Base-by-base conservation (phyloP, 2,329 filamentous ascomycete species). In the Exophiala viscosa region DNA sequence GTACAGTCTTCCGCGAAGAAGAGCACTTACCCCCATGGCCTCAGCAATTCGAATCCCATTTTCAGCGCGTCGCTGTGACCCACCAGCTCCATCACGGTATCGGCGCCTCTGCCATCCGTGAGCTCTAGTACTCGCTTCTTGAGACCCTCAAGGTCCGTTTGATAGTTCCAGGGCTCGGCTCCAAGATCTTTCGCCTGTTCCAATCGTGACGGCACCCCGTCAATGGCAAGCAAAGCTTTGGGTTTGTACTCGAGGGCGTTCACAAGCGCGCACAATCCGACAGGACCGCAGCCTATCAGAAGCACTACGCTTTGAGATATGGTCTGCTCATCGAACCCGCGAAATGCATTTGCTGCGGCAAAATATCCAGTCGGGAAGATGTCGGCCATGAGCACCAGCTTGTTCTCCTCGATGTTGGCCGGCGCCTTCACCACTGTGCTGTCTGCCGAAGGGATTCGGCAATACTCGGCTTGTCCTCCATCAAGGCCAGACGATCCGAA, bases 331-430 rank as follows among this genome's bases (percentile, higher is more conserved):
- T 72, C 75, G 35, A 85, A 76, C 64, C 85, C 72, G 52, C 81
- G 81, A 68, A 95, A 86, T 5, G 84, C 91, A 64, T 90, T 93
- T 52, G 80, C 78, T 3, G 88, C 88, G 5, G 88, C 90, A 62
- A 91, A 95, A 72, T 83, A 95, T 6, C 91, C 73, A 0, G 85
- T 89, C 1, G 90, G 90, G 70, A 93, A 95, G 63, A 96, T 95
- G 66, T 96, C 90, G 13, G 88, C 90, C 90, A 96, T 95, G 20
- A 96, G 78, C 5, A 95, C 83, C 44, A 95, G 76, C 33, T 83
- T 83, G 59, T 87, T 80, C 61, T 92, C 85, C 15, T 85, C 81
- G 52, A 95, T 86, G 7, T 79, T 81, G 1, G 81, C 70, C 0
- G 87, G 86, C 0, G 89, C 85, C 64, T 85, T 86, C 65, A 90